Percentiles rank a stretch among this genome's conserved stretches.
phyloP scores from a whole-genome alignment of 164 flowering plant genomes.

The Sextonia rubra region DNA sequence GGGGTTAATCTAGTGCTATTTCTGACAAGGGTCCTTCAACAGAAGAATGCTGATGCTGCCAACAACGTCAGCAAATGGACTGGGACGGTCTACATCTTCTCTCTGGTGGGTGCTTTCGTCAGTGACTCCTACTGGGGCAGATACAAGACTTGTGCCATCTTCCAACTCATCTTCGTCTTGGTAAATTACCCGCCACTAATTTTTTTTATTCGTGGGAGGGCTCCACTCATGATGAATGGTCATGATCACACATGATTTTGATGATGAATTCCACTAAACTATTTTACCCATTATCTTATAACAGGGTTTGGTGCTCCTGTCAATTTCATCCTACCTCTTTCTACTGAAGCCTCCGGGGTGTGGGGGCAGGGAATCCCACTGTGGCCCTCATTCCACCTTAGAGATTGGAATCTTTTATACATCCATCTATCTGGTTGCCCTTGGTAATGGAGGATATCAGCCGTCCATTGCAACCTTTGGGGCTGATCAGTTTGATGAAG shows the following conservation, averaged over 20 bases:
- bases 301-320: conserved; percentile 68
- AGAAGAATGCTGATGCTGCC: conserved; percentile 88
- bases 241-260: not conserved
- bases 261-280: not conserved
- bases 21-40: conserved; percentile 74
- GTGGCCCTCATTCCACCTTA: conserved; percentile 48
- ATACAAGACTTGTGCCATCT: conserved; percentile 86
- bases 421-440: conserved; percentile 68
- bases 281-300: conserved; percentile 4
- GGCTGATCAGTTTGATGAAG: conserved; percentile 89
- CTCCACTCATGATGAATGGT: not conserved
- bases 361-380: conserved; percentile 38
- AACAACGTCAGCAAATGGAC: conserved; percentile 97
- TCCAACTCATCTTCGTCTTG: conserved; percentile 69
- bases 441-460: conserved; percentile 94
- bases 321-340: conserved; percentile 60
- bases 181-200: conserved; percentile 33
- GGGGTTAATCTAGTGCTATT: conserved; percentile 92
- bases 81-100: conserved; percentile 91
- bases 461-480: conserved; percentile 91
- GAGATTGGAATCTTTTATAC: conserved; percentile 59
- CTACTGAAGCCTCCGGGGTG: conserved; percentile 73
- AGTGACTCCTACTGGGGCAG: conserved; percentile 98
- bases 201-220: not conserved
- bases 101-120: conserved; percentile 88